Conservation (phyloP, 2,329 filamentous ascomycete genomes). For the Botryotinia convoluta region DNA sequence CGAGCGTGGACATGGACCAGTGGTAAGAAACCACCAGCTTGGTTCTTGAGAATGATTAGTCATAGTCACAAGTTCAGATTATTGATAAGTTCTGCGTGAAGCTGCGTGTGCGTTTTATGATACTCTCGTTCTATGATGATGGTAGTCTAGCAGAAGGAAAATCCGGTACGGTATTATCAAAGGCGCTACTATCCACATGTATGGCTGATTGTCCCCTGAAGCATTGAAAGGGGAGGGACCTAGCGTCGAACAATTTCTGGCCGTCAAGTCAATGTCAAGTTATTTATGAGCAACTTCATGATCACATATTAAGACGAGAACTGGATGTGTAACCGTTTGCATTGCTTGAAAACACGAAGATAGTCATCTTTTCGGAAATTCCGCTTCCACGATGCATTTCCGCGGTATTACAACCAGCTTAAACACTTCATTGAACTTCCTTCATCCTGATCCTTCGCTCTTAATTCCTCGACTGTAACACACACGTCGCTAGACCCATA, state of each 20-base stretch:
- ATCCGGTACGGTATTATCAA: too few species aligned
- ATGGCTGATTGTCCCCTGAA: background rate
- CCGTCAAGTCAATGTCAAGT: background rate
- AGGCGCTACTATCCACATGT: background rate
- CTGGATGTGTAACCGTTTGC: background rate
- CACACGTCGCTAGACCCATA: background rate
- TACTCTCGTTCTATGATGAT: background rate
- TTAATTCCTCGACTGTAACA: background rate
- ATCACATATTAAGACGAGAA: background rate
- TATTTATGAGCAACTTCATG: background rate
- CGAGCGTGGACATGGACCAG: constrained; percentile 35
- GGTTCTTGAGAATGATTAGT: background rate
- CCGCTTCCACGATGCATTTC: too few species aligned
- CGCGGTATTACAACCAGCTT: background rate
- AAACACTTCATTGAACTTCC: background rate
- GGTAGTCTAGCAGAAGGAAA: background rate
- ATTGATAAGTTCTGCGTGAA: background rate
- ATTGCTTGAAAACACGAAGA: background rate
- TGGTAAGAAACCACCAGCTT: constrained; percentile 24
- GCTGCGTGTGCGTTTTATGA: background rate
- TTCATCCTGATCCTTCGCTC: background rate
- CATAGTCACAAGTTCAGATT: background rate
- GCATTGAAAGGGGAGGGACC: background rate
- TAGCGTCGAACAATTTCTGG: background rate
- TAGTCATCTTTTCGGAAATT: background rate